Percentiles rank a stretch among this genome's conserved stretches.
phyloP scores from a whole-genome alignment of 352 stramenopile species.

The Plasmopara halstedii region DNA sequence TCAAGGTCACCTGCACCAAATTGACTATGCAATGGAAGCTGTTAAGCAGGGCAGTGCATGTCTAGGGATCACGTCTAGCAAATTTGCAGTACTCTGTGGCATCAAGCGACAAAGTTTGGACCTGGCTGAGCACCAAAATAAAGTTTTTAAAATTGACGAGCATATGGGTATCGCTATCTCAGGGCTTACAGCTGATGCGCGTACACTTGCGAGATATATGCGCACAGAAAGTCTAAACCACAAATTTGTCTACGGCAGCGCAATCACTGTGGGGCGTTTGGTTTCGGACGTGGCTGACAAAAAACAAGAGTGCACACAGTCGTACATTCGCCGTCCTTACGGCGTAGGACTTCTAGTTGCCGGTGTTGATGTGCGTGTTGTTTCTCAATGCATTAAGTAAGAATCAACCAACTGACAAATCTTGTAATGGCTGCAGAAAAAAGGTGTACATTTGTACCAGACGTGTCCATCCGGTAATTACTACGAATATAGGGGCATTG shows the following conservation, averaged over 20 bases:
- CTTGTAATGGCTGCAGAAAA: conserved; percentile 69
- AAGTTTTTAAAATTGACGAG: conserved; percentile 98
- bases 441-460: conserved; percentile 97
- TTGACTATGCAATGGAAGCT: conserved; percentile 95
- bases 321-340: conserved; percentile 97
- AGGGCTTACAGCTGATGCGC: conserved; percentile 95
- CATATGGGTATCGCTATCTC: conserved; percentile 98
- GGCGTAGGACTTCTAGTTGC: conserved; percentile 97
- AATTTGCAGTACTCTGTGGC: conserved; percentile 89
- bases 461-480: conserved; percentile 98
- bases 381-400: background rate
- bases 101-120: conserved; percentile 82
- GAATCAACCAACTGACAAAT: background rate
- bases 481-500: conserved; percentile 98
- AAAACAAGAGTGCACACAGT: conserved; percentile 98
- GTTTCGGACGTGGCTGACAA: conserved; percentile 97
- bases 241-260: conserved; percentile 98
- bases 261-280: conserved; percentile 90
- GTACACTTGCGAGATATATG: conserved; percentile 93
- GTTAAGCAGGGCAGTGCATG: conserved; percentile 95
- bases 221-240: conserved; percentile 98
- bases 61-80: conserved; percentile 92
- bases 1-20: conserved; percentile 98
- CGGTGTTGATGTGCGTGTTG: conserved; percentile 66
- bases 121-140: conserved; percentile 96